A percentile compares a stretch with the other conserved stretches of the same genome.
These are phyloP conservation scores for Yamadazyma diospyri DNA, from an alignment of 1,139 yeast genomes.

Conservation along the genomic window DNA sequence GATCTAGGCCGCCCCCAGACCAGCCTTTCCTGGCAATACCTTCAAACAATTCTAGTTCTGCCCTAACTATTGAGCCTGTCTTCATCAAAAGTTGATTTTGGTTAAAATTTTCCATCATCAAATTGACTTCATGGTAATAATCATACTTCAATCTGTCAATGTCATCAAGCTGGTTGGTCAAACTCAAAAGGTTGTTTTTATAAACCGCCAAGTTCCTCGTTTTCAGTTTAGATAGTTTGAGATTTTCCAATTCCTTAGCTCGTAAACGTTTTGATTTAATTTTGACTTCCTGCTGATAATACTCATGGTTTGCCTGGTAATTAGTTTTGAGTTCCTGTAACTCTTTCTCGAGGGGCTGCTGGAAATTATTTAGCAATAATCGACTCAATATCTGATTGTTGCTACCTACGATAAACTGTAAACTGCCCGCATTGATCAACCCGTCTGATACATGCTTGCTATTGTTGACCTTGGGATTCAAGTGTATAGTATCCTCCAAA, in stretches of 20 bases:
- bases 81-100: slow-evolving; percentile 50
- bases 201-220: slow-evolving; percentile 61
- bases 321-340: slow-evolving; percentile 38
- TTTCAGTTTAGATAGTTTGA: slow-evolving; percentile 51
- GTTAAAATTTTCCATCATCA: slow-evolving; percentile 38
- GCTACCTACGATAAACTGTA: slow-evolving; percentile 73
- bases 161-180: slow-evolving; percentile 74
- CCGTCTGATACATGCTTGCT: slow-evolving; percentile 64
- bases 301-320: slow-evolving; percentile 42
- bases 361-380: slow-evolving; percentile 50
- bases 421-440: slow-evolving; percentile 68
- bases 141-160: slow-evolving; percentile 74
- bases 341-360: slow-evolving; percentile 48
- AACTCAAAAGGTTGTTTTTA: slow-evolving; percentile 58
- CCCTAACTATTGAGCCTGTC: slow-evolving; percentile 66
- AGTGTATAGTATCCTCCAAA: slow-evolving; percentile 48
- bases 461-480: slow-evolving; percentile 66
- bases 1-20: slow-evolving; percentile 84
- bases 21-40: slow-evolving; percentile 82
- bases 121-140: slow-evolving; percentile 64
- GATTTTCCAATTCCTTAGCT: slow-evolving; percentile 53
- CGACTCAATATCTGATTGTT: slow-evolving; percentile 71
- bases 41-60: slow-evolving; percentile 78
- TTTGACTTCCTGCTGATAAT: slow-evolving; percentile 53
- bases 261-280: slow-evolving; percentile 49